Conservation (phyloP, 495 filamentous ascomycete species). For the Friedmanniomyces simplex region DNA sequence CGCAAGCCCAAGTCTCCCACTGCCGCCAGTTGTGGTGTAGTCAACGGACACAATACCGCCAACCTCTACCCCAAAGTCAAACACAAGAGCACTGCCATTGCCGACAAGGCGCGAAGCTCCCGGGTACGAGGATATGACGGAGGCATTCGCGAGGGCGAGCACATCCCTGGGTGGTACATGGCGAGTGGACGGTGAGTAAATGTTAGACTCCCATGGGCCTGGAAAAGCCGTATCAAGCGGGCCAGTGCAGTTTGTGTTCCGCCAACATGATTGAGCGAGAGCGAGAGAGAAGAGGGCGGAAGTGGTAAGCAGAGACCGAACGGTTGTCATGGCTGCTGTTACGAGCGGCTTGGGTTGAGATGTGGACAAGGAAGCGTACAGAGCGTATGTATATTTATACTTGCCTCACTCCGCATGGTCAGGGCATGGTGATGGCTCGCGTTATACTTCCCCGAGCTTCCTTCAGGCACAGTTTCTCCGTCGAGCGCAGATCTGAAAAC, state of each 20-base stretch:
- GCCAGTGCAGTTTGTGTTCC: conserved; percentile 45
- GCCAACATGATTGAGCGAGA: conserved; percentile 40
- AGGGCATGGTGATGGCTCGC: no score
- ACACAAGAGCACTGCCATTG: conserved; percentile 33
- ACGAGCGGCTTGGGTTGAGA: not conserved
- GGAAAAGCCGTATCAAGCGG: conserved; percentile 43
- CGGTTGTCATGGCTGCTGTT: not conserved
- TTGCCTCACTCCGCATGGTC: no score
- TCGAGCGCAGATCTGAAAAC: not conserved
- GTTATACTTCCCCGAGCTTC: not conserved
- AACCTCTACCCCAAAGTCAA: conserved; percentile 37
- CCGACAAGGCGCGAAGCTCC: conserved; percentile 20
- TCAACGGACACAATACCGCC: conserved; percentile 32
- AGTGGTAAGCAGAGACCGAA: not conserved
- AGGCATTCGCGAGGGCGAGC: conserved; percentile 32
- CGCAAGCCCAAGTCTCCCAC: conserved; percentile 45
- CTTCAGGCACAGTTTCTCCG: not conserved
- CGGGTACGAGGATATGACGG: conserved; percentile 26
- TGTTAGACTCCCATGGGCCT: conserved; percentile 51
- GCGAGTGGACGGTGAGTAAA: conserved; percentile 46
- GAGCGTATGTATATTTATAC: no score
- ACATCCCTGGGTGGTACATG: conserved; percentile 41
- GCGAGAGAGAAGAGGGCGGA: not conserved
- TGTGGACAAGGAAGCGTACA: no score
- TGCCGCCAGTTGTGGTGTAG: conserved; percentile 24